phyloP scores from a whole-genome alignment of 1,139 yeast species.

The Yamadazyma spencermartinsiae region DNA sequence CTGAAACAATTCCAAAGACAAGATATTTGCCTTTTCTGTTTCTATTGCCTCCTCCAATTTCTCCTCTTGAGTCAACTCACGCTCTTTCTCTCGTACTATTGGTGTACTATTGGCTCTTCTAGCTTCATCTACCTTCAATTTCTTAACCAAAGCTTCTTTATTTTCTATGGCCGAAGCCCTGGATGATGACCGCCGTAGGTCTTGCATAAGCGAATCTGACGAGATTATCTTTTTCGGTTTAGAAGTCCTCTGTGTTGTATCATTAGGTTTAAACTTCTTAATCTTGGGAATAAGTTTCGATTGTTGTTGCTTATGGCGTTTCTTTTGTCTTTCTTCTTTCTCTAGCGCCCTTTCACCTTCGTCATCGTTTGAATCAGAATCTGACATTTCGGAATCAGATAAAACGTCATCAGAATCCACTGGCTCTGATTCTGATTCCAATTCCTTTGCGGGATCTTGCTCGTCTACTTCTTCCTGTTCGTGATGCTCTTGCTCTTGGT shows the following conservation, averaged over 20 bases:
- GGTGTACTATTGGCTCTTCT: conserved; percentile 55
- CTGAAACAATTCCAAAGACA: conserved; percentile 71
- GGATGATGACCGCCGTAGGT: conserved; percentile 69
- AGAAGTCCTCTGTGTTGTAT: conserved; percentile 19
- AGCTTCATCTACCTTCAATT: conserved; percentile 68
- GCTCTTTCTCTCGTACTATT: conserved; percentile 41
- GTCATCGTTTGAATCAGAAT: conserved; percentile 54
- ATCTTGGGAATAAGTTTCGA: conserved; percentile 46
- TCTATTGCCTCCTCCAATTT: conserved; percentile 79
- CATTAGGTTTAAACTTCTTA: conserved; percentile 32
- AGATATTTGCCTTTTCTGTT: conserved; percentile 75
- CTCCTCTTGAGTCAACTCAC: conserved; percentile 81
- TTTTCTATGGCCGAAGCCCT: conserved; percentile 78
- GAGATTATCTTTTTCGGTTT: conserved; percentile 23
- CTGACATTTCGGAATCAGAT: conserved; percentile 55
- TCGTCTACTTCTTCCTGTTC: conserved; percentile 88
- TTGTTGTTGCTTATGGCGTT: conserved; percentile 39
- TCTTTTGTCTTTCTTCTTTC: conserved; percentile 46
- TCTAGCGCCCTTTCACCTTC: conserved; percentile 69
- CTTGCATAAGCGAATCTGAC: conserved; percentile 50
- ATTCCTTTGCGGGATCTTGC: conserved; percentile 24
- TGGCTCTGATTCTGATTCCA: conserved; percentile 18
- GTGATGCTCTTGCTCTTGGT: conserved; percentile 39
- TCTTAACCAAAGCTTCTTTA: conserved; percentile 74
- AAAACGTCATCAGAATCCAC: conserved; percentile 45